Percentiles rank a stretch among this genome's conserved stretches.
phyloP scores from a whole-genome alignment of 768 basidiomycete genomes.

The Leccinellum rugosiceps region DNA sequence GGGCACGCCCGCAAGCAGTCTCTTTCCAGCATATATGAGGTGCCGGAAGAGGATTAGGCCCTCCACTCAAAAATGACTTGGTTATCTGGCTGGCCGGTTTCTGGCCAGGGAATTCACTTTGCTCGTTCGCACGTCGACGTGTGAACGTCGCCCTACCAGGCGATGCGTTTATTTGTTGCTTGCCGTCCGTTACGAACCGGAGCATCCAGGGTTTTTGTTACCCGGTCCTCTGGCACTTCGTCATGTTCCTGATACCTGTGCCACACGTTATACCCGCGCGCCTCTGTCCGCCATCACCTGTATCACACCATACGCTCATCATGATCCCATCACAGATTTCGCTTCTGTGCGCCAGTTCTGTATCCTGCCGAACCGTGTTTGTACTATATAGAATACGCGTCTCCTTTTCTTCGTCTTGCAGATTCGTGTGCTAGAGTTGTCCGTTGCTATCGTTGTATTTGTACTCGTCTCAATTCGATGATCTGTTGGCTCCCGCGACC shows the following conservation, averaged over 20 bases:
- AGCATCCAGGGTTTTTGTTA: constrained; percentile 11
- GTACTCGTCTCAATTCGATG: background rate
- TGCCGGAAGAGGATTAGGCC: constrained; percentile 31
- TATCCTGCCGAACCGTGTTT: constrained; percentile 21
- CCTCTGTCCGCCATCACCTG: constrained; percentile 21
- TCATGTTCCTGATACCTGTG: constrained; percentile 31
- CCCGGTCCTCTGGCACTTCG: constrained; percentile 13
- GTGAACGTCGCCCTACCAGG: constrained; percentile 15
- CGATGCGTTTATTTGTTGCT: constrained; percentile 25
- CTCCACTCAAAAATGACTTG: background rate
- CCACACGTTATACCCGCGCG: constrained; percentile 29
- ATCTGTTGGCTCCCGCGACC: background rate
- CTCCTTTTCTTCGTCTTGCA: background rate
- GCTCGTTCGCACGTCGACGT: constrained; percentile 11
- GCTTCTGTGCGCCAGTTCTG: constrained; percentile 12
- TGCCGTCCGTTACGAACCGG: constrained; percentile 16
- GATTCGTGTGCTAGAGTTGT: constrained; percentile 7
- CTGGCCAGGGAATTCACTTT: constrained; percentile 12
- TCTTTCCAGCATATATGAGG: constrained; percentile 31
- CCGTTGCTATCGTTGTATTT: background rate
- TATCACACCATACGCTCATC: constrained; percentile 25
- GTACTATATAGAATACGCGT: constrained; percentile 17
- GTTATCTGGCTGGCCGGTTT: constrained; percentile 20
- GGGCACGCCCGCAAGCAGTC: constrained; percentile 31
- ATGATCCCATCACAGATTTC: constrained; percentile 11